These are phyloP conservation scores for Phyllosticta citribraziliensis DNA, from an alignment of 2,329 filamentous ascomycete genomes.

Conservation along the genomic window DNA sequence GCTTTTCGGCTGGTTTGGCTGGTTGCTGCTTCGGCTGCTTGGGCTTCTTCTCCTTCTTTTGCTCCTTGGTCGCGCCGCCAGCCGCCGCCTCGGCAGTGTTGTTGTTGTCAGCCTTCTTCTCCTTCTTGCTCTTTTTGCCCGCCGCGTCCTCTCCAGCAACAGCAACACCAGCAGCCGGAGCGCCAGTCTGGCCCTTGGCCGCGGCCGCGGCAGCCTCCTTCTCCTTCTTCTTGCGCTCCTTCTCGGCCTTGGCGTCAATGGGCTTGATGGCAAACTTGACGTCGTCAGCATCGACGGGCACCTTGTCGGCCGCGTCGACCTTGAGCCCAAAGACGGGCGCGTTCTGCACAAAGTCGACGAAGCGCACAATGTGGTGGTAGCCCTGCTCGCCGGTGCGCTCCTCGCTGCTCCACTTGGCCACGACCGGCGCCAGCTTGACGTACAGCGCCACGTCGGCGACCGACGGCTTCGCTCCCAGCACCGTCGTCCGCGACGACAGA, in stretches of 20 bases:
- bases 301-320: constrained; percentile 62
- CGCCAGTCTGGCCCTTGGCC: constrained; percentile 34
- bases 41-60: constrained; percentile 80
- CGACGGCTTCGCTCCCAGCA: constrained; percentile 83
- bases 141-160: constrained; percentile 20
- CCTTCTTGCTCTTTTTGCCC: constrained; percentile 38
- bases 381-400: constrained; percentile 84
- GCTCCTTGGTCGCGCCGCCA: constrained; percentile 15
- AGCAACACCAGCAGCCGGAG: constrained; percentile 19
- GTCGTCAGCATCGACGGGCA: constrained; percentile 67
- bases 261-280: constrained; percentile 82
- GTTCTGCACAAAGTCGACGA: constrained; percentile 92
- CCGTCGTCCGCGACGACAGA: constrained; percentile 76
- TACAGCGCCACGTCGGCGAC: constrained; percentile 80
- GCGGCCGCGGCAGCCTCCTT: constrained; percentile 56
- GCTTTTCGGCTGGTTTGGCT: constrained; percentile 56
- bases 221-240: constrained; percentile 93
- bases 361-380: constrained; percentile 82
- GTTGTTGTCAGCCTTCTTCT: constrained; percentile 42
- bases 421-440: constrained; percentile 63
- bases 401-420: constrained; percentile 72
- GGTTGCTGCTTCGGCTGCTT: constrained; percentile 68
- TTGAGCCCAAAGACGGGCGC: constrained; percentile 60
- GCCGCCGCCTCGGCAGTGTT: constrained; percentile 41
- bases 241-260: constrained; percentile 86